Conservation (phyloP, 495 filamentous ascomycete genomes). For the Hyaloscypha bicolor region DNA sequence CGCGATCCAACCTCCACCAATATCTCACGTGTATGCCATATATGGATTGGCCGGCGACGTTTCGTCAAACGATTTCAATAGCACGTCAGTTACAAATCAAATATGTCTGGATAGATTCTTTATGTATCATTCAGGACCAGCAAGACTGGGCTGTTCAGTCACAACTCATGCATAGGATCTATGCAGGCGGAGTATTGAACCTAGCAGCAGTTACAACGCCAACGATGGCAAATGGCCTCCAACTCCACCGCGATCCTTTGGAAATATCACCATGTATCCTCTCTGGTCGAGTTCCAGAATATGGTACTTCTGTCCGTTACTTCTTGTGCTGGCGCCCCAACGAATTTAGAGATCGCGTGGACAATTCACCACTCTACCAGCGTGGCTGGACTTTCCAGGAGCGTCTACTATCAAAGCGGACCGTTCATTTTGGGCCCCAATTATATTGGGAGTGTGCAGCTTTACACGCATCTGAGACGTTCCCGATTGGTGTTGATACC, state of each 20-base stretch:
- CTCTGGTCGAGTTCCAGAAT: conserved; percentile 2
- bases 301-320: conserved; percentile 2
- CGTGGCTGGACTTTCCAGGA: conserved; percentile 7
- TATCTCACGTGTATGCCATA: conserved; percentile 3
- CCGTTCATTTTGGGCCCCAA: conserved; percentile 1
- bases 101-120: conserved; percentile 9
- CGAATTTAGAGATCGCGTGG: conserved; percentile 7
- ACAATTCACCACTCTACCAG: neutral
- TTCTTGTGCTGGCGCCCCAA: conserved; percentile 6
- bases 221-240: conserved; percentile 2
- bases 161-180: conserved; percentile 5
- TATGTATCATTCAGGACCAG: conserved; percentile 2
- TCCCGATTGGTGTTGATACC: neutral
- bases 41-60: conserved; percentile 7
- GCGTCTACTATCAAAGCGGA: conserved; percentile 3
- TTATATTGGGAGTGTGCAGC: conserved; percentile 7
- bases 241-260: conserved; percentile 5
- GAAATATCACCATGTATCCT: conserved; percentile 7
- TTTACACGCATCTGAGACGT: conserved; percentile 7
- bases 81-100: neutral
- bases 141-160: conserved; percentile 6
- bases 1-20: neutral
- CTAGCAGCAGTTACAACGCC: neutral
- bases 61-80: conserved; percentile 9
- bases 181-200: conserved; percentile 7